phyloP scores from a whole-genome alignment of 805 yeast genomes.

The Saccharomycopsis vini region DNA sequence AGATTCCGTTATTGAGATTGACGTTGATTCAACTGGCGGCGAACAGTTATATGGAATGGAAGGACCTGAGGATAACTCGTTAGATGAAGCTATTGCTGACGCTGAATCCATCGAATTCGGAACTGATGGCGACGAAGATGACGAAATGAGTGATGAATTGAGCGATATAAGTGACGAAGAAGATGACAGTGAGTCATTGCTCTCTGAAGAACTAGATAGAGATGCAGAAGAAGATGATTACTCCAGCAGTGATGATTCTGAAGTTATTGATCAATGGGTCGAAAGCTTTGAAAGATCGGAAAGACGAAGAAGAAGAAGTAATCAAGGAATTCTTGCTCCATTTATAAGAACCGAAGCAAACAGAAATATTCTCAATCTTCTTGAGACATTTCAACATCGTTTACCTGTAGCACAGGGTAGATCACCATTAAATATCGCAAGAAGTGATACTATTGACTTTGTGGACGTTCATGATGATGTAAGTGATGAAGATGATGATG shows the following conservation, averaged over 20 bases:
- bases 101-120: slow-evolving; percentile 16
- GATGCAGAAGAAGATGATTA: slow-evolving; percentile 8
- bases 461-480: not conserved
- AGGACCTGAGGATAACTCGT: slow-evolving; percentile 22
- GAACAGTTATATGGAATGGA: slow-evolving; percentile 23
- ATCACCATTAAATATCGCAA: no score
- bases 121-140: slow-evolving; percentile 24
- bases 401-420: no score
- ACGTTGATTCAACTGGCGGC: slow-evolving; percentile 14
- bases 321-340: not conserved
- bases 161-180: slow-evolving; percentile 19
- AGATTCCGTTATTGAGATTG: slow-evolving; percentile 16
- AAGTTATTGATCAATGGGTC: slow-evolving; percentile 12
- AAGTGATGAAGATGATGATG: slow-evolving; percentile 25
- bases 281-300: slow-evolving; percentile 7
- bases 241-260: slow-evolving; percentile 10
- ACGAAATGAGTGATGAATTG: slow-evolving; percentile 18
- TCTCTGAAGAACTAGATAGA: slow-evolving; percentile 10
- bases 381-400: no score
- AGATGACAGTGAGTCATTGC: not conserved
- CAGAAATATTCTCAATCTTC: no score
- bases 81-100: slow-evolving; percentile 16
- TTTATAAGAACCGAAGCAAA: no score
- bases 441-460: no score
- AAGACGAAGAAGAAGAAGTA: not conserved